Evolutionary conservation across 2,329 filamentous ascomycete genomes (phyloP), one percentile per base, ranked within the genome.

Genomic region (Cercospora zeae-maydis): DNA sequence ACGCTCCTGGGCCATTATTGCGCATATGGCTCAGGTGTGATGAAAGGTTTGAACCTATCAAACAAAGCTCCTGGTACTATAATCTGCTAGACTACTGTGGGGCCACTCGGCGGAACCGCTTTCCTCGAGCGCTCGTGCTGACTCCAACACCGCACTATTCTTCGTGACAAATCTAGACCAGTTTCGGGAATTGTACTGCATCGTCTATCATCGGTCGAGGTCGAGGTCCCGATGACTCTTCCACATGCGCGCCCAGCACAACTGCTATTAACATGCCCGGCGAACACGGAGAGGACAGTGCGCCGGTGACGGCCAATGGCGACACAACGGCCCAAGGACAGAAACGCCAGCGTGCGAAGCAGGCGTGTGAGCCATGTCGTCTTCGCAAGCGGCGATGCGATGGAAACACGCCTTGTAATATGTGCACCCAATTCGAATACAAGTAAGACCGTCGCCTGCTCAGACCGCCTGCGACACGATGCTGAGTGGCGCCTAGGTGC

Each of bases 331-430:
- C 53, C 19, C 59, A 58, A 33, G 54, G 62, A n/a, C 70, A 71
- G 49, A 75, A 75, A 65, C 69, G 73, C 3, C 72, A 73, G 61
- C 67, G 73, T 31, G 73, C 73, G 11, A 74, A 74, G 51, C 73
- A 74, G 58, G 74, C 74, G 8, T 75, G 74, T 67, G 75, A 80
- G 61, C 79, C 81, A 16, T 86, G 84, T 61, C 78, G 84, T 36
- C 78, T 83, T 11, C 79, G 83, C 54, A 86, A 86, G 71, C 78
- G 84, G 51, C 82, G 83, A 73, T 86, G 84, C 66, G 81, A 85
- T 64, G 83, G 83, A 11, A 75, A 74, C 5, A 74, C 78, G 42
- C 84, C 84, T 0, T 86, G 84, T 69, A 77, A 77, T 53, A 82
- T 81, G 34, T 86, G 84, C 70, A 74, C 78, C 0, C 78, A 82